Evolutionary conservation across 2,329 filamentous ascomycete species (phyloP), one percentile per base, ranked within the genome.

Genomic region (Macrophomina phaseolina): DNA sequence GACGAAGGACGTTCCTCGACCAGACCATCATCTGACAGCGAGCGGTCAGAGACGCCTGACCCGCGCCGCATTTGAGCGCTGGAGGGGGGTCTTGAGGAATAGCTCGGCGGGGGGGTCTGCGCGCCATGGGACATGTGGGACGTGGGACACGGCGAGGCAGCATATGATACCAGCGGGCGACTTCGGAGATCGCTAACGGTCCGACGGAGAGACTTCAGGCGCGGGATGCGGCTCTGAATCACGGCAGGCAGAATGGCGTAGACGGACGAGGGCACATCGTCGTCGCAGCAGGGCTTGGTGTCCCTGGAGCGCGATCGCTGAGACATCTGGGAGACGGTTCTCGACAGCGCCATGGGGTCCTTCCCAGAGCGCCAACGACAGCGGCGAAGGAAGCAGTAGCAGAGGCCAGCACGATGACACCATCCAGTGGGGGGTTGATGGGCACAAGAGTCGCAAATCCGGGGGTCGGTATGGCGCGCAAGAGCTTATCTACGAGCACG

Each of bases 171-270:
- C 11, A 66, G 30, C 30, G 69, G 60, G 30, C 73, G 70, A 23
- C 67, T 67, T 38, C 73, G 72, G 40, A 75, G 70, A 18, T 73
- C 70, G 69, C 67, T 74, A 56, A 78, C 68, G 6, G 77, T 76
- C 38, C 73, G 73, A 66, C 78, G 73, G 51, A 88, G 76, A 5
- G 84, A 86, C 36, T 82, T 81, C 8, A 88, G 77, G 5, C 80
- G 81, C 3, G 83, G 83, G 28, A 88, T 78, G 67, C 83, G 80
- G 42, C 80, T 83, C 71, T 85, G 83, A 5, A 89, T 77, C 4
- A 85, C 79, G 1, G 80, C 77, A 4, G 86, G 86, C 7, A 88
- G 81, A 67, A 88, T 81, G 5, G 82, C 80, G 73, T 85, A 86
- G 16, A 88, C 78, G 67, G 83, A 82, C 28, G 83, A 84, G 53